Evolutionary conservation across 2,329 filamentous ascomycete species (phyloP).

Genomic region (Cryoendolithus antarcticus): DNA sequence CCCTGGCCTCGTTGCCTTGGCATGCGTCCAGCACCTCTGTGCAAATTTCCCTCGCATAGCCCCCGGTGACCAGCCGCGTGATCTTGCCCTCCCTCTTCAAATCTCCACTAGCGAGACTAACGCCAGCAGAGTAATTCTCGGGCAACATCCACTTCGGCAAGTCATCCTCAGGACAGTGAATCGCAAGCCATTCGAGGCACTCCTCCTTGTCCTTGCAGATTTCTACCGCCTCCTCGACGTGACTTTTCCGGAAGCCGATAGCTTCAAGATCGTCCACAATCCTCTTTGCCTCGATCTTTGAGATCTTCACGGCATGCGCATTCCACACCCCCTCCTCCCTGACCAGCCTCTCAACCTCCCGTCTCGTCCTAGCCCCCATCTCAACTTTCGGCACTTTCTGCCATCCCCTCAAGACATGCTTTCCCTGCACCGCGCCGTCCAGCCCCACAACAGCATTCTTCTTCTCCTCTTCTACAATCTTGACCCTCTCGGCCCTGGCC

Average conservation of each 20-base stretch:
- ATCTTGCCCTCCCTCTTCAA: conserved; percentile 70
- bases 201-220: conserved; percentile 89
- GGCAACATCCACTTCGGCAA: conserved; percentile 86
- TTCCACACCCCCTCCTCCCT: conserved; percentile 79
- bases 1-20: conserved; percentile 58
- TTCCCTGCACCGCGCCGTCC: conserved; percentile 25
- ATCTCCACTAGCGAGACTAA: conserved; percentile 73
- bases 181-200: conserved; percentile 86
- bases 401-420: conserved; percentile 53
- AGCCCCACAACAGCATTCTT: conserved; percentile 42
- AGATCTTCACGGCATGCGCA: conserved; percentile 57
- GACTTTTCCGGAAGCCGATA: conserved; percentile 80
- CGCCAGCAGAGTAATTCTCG: conserved; percentile 80
- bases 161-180: conserved; percentile 95
- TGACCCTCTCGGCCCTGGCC: conserved; percentile 60
- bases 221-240: conserved; percentile 75
- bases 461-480: conserved; percentile 37
- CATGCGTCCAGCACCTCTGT: conserved; percentile 61
- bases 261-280: conserved; percentile 62
- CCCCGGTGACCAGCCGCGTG: conserved; percentile 67
- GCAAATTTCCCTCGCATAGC: conserved; percentile 77
- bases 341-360: conserved; percentile 67
- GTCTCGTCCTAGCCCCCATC: conserved; percentile 71
- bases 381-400: conserved; percentile 78
- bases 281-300: conserved; percentile 40